Evolutionary conservation across 139 green algal species (phyloP).

Genomic region (Auxenochlorella protothecoides): DNA sequence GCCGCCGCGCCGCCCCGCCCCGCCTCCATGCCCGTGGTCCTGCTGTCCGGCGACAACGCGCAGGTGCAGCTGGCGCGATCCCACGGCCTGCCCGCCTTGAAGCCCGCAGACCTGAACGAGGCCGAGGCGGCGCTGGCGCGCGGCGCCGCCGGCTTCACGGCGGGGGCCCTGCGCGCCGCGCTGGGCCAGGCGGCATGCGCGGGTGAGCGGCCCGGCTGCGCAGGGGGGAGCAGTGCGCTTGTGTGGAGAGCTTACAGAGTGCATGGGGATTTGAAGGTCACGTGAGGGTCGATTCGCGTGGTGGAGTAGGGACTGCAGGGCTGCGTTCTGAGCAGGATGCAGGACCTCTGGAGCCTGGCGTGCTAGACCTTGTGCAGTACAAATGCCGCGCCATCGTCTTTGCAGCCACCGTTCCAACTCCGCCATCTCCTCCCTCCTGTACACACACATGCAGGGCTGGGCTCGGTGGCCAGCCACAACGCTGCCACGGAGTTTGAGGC

Average conservation of each 20-base stretch:
- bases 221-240: background rate
- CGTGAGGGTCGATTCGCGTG: background rate
- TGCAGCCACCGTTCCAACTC: background rate
- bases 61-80: constrained; percentile 30
- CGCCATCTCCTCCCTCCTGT: too few species aligned
- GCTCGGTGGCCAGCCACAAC: constrained; percentile 16
- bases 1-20: background rate
- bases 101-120: constrained; percentile 14
- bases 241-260: background rate
- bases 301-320: background rate
- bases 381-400: background rate
- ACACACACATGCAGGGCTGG: constrained; percentile 15
- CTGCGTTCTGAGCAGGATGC: background rate
- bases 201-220: background rate
- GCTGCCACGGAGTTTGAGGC: constrained; percentile 39
- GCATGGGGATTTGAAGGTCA: too few species aligned
- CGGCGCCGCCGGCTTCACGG: background rate
- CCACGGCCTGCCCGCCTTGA: constrained; percentile 55
- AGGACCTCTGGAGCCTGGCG: background rate
- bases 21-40: constrained; percentile 45
- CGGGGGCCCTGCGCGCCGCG: constrained; percentile 8
- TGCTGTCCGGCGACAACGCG: constrained; percentile 65
- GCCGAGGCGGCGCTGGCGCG: background rate
- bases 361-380: background rate
- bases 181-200: constrained; percentile 5